These are phyloP conservation scores for Bipolaris zeicola DNA, from an alignment of 2,329 filamentous ascomycete species.

Conservation along the genomic window DNA sequence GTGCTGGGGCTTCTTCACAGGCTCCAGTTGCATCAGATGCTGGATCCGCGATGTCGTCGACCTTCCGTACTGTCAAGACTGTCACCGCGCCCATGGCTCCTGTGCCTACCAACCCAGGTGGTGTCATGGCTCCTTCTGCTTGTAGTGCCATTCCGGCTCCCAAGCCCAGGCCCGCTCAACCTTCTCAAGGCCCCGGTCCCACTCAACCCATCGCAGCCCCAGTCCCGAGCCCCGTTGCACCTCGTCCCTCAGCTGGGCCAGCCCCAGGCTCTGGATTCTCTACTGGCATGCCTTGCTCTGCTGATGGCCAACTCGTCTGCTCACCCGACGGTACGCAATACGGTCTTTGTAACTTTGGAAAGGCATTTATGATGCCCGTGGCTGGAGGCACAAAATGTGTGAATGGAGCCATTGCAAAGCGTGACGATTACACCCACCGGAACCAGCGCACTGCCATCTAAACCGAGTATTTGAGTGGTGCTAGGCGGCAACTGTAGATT, in stretches of 20 bases:
- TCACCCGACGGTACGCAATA: slow-evolving; percentile 45
- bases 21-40: not conserved
- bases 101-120: slow-evolving; percentile 2
- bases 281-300: slow-evolving; percentile 32
- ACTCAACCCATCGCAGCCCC: not conserved
- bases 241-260: not conserved
- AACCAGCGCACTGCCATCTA: slow-evolving; percentile 12
- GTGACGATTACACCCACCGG: slow-evolving; percentile 22
- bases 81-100: slow-evolving; percentile 27
- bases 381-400: slow-evolving; percentile 52
- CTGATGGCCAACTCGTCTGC: slow-evolving; percentile 47
- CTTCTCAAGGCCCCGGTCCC: not conserved
- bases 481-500: no score
- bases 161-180: slow-evolving; percentile 2
- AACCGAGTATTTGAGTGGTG: not conserved
- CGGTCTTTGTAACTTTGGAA: slow-evolving; percentile 50
- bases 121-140: not conserved
- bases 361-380: slow-evolving; percentile 47
- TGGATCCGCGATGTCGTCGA: slow-evolving; percentile 19
- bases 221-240: not conserved
- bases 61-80: slow-evolving; percentile 31
- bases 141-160: not conserved
- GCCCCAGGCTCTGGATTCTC: slow-evolving; percentile 2
- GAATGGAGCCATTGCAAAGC: slow-evolving; percentile 45
- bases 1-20: not conserved